These are phyloP conservation scores for Nitzschia sp. DNA, from an alignment of 108 stramenopile species.

Conservation along the genomic window DNA sequence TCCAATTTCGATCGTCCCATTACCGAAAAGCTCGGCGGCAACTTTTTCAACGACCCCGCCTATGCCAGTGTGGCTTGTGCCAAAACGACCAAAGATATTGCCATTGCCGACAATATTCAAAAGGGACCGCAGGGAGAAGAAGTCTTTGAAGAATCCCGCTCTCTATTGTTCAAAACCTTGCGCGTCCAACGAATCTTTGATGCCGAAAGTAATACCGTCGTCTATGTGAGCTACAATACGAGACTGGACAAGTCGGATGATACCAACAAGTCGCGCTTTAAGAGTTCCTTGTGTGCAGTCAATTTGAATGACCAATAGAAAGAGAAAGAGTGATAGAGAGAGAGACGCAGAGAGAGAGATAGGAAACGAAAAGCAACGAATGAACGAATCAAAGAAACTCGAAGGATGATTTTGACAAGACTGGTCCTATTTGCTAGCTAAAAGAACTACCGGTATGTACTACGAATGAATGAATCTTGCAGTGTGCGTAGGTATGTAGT, in stretches of 20 bases:
- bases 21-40: slow-evolving; percentile 71
- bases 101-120: slow-evolving; percentile 75
- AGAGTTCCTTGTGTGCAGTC: slow-evolving; percentile 78
- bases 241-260: slow-evolving; percentile 88
- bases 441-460: too few relatives aligned
- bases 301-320: slow-evolving; percentile 47
- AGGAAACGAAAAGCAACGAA: too few relatives aligned
- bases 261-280: slow-evolving; percentile 86
- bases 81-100: slow-evolving; percentile 55
- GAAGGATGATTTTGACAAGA: too few relatives aligned
- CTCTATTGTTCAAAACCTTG: slow-evolving; percentile 83
- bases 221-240: slow-evolving; percentile 89
- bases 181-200: slow-evolving; percentile 88
- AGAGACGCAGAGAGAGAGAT: too few relatives aligned
- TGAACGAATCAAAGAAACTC: too few relatives aligned
- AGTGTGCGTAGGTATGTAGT: too few relatives aligned
- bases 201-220: slow-evolving; percentile 74
- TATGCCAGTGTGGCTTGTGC: slow-evolving; percentile 84
- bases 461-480: too few relatives aligned
- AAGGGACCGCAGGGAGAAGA: slow-evolving; percentile 75
- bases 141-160: slow-evolving; percentile 84
- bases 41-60: slow-evolving; percentile 87
- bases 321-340: too few relatives aligned
- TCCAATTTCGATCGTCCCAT: slow-evolving; percentile 91
- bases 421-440: too few relatives aligned